Conservation (phyloP, 2,329 filamentous ascomycete species). For the Penicillium concentricum region DNA sequence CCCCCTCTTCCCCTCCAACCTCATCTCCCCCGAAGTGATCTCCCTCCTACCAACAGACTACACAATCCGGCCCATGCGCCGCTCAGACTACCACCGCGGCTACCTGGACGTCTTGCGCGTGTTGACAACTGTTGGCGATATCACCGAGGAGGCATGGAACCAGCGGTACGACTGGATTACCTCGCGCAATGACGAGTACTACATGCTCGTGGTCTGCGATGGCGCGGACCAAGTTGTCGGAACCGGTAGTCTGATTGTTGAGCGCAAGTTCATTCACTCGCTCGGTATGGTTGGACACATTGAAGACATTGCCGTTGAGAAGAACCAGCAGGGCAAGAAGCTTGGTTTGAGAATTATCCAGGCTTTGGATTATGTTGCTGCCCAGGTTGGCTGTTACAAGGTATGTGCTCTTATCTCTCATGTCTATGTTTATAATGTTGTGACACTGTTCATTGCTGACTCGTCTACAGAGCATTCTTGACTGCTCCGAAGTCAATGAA, state of each 20-base stretch:
- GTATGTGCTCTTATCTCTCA: constrained; percentile 34
- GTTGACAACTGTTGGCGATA: constrained; percentile 88
- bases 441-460: constrained; percentile 12
- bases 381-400: constrained; percentile 92
- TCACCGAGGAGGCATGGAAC: constrained; percentile 71
- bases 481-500: constrained; percentile 94
- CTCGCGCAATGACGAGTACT: constrained; percentile 73
- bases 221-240: constrained; percentile 71
- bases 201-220: constrained; percentile 82
- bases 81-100: constrained; percentile 73
- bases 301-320: constrained; percentile 93
- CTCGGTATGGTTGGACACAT: constrained; percentile 77
- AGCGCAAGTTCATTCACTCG: constrained; percentile 68
- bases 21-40: constrained; percentile 75
- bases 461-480: constrained; percentile 71
- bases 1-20: constrained; percentile 72
- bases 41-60: constrained; percentile 76
- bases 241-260: constrained; percentile 84
- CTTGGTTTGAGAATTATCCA: constrained; percentile 89
- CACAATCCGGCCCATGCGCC: constrained; percentile 74
- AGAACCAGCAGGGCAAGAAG: constrained; percentile 97
- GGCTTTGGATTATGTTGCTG: constrained; percentile 83
- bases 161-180: constrained; percentile 81
- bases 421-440: neutral
- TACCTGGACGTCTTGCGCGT: constrained; percentile 91